Conservation (phyloP, 768 basidiomycete genomes). For the Sporobolomyces roseus region DNA sequence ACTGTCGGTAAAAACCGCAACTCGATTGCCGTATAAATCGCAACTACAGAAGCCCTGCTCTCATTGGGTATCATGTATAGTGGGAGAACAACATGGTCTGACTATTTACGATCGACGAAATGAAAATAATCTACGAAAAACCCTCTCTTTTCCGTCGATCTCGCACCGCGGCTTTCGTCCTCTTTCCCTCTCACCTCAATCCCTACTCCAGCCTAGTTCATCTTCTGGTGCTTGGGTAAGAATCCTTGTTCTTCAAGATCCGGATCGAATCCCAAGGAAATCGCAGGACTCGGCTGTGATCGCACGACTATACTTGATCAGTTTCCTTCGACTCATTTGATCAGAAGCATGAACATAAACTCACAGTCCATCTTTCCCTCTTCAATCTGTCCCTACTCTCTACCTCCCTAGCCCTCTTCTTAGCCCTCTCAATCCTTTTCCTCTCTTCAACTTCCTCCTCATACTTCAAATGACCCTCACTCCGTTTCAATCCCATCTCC, state of each 20-base stretch:
- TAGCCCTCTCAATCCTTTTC: conserved; percentile 14
- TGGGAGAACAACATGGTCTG: too few relatives aligned
- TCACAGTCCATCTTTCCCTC: conserved; percentile 39
- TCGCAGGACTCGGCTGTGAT: conserved; percentile 18
- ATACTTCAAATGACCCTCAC: conserved; percentile 6
- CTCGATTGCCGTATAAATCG: too few relatives aligned
- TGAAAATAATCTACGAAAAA: too few relatives aligned
- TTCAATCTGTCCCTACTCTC: conserved; percentile 32
- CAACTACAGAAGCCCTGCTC: too few relatives aligned
- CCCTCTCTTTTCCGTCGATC: too few relatives aligned
- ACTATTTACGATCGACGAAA: too few relatives aligned
- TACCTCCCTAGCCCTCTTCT: conserved; percentile 25
- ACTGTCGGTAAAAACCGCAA: too few relatives aligned
- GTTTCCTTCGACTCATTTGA: neutral
- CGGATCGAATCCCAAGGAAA: conserved; percentile 22
- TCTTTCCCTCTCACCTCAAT: too few relatives aligned
- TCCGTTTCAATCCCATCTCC: conserved; percentile 22
- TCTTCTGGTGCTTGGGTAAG: neutral
- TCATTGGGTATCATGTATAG: too few relatives aligned
- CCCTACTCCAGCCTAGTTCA: too few relatives aligned
- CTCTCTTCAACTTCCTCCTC: conserved; percentile 19
- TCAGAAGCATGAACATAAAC: conserved; percentile 5
- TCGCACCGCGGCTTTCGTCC: too few relatives aligned
- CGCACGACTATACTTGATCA: too few relatives aligned
- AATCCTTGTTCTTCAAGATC: conserved; percentile 16